Evolutionary conservation across 2,329 filamentous ascomycete genomes (phyloP).

Genomic region (Chaetomiaceae sp.): DNA sequence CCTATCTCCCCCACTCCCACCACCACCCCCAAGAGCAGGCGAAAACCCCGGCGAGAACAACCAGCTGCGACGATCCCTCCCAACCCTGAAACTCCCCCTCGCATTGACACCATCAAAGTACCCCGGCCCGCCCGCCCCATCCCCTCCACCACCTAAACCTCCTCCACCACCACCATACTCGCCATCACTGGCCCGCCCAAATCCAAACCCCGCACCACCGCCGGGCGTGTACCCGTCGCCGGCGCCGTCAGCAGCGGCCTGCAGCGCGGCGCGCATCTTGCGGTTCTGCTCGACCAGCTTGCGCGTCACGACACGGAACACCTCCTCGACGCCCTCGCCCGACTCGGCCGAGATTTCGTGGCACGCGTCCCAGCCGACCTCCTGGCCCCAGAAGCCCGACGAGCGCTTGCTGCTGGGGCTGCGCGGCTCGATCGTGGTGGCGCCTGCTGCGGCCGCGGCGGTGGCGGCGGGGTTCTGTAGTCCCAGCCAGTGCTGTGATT

Average conservation of each 20-base stretch:
- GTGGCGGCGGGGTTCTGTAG: background rate
- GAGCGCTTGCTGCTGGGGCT: slow-evolving; percentile 60
- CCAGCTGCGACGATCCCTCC: slow-evolving; percentile 54
- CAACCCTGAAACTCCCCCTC: slow-evolving; percentile 50
- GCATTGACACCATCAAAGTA: slow-evolving; percentile 48
- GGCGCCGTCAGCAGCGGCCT: slow-evolving; percentile 49
- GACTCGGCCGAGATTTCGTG: slow-evolving; percentile 94
- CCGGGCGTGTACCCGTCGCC: slow-evolving; percentile 16
- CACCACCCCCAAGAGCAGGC: slow-evolving; percentile 26
- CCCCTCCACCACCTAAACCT: slow-evolving; percentile 6
- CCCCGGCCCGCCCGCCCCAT: slow-evolving; percentile 7
- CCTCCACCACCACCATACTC: slow-evolving; percentile 4
- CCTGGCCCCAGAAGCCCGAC: slow-evolving; percentile 82
- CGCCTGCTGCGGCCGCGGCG: slow-evolving; percentile 17
- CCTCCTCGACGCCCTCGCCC: slow-evolving; percentile 92
- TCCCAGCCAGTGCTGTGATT: background rate
- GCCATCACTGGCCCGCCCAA: slow-evolving; percentile 4
- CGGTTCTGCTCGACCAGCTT: slow-evolving; percentile 60
- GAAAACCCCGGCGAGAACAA: slow-evolving; percentile 50
- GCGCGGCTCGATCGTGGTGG: slow-evolving; percentile 37
- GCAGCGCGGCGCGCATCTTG: slow-evolving; percentile 54
- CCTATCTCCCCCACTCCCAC: background rate
- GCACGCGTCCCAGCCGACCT: slow-evolving; percentile 93
- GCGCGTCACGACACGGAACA: slow-evolving; percentile 67
- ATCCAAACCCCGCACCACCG: slow-evolving; percentile 19